A percentile compares a stretch with the other conserved stretches of the same genome.
These are phyloP conservation scores for Nannochloropsis gaditana DNA, from an alignment of 108 stramenopile species.

Conservation along the genomic window DNA sequence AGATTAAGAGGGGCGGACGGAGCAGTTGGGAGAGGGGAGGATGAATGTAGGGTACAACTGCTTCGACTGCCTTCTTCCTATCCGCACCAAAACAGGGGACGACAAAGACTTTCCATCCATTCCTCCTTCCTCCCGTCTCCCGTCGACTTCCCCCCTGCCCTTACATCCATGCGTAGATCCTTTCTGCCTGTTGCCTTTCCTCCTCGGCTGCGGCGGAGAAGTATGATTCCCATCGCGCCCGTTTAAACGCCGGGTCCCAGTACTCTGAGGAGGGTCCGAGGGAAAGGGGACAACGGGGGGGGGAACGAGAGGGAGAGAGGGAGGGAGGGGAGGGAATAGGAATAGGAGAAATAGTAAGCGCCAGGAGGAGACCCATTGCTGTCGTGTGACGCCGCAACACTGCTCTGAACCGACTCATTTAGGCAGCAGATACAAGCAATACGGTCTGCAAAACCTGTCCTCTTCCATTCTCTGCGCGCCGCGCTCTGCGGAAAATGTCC, in stretches of 20 bases:
- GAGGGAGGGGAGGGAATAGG: not conserved
- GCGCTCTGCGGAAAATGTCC: not conserved
- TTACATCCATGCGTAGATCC: conserved; percentile 17
- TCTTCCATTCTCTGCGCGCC: not conserved
- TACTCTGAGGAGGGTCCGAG: not conserved
- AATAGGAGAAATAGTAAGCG: too few species aligned
- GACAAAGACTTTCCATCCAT: not conserved
- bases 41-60: not conserved
- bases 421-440: too few species aligned
- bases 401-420: too few species aligned
- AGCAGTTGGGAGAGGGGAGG: not conserved
- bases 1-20: too few species aligned
- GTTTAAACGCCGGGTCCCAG: not conserved
- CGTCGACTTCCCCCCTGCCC: not conserved
- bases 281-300: not conserved
- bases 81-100: too few species aligned
- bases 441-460: not conserved
- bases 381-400: too few species aligned
- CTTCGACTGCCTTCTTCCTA: too few species aligned
- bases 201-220: not conserved
- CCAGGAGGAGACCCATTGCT: too few species aligned
- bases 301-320: not conserved
- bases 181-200: conserved; percentile 4
- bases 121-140: not conserved
- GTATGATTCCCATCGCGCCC: not conserved